phyloP scores from a whole-genome alignment of 768 basidiomycete species.

The Leccinellum rugosiceps region DNA sequence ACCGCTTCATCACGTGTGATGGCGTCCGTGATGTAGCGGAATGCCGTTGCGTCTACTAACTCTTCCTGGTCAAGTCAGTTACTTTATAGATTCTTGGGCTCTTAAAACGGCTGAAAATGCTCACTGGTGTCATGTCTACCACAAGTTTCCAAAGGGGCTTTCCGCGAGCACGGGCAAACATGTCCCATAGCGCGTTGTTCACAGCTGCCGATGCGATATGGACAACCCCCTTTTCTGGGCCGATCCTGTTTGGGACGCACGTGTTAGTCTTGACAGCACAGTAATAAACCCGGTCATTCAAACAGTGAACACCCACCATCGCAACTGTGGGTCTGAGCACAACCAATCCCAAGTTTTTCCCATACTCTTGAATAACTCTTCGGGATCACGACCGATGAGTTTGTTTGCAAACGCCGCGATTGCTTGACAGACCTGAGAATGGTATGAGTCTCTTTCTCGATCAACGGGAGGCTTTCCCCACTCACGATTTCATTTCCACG shows the following conservation, averaged over 20 bases:
- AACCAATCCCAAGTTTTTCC: slow-evolving; percentile 87
- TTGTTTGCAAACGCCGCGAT: slow-evolving; percentile 77
- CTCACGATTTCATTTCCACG: slow-evolving; percentile 91
- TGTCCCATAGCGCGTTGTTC: slow-evolving; percentile 92
- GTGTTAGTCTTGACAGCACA: not conserved
- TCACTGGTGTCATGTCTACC: slow-evolving; percentile 81
- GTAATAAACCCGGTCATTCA: not conserved
- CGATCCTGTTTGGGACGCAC: slow-evolving; percentile 55
- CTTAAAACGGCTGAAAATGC: slow-evolving; percentile 2
- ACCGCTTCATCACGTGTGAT: slow-evolving; percentile 91
- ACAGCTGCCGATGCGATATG: slow-evolving; percentile 87
- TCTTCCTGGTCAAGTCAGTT: slow-evolving; percentile 55
- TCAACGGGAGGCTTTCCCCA: not conserved
- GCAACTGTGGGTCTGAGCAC: slow-evolving; percentile 82
- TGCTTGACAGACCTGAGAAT: slow-evolving; percentile 67
- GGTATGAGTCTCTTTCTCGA: not conserved
- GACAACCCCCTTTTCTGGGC: slow-evolving; percentile 94
- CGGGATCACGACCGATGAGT: slow-evolving; percentile 79
- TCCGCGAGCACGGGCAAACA: slow-evolving; percentile 73
- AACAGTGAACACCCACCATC: slow-evolving; percentile 54
- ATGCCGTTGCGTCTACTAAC: slow-evolving; percentile 71
- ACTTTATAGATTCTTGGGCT: not conserved
- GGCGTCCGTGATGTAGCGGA: slow-evolving; percentile 90
- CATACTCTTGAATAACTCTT: slow-evolving; percentile 85
- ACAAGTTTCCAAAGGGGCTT: slow-evolving; percentile 96